Base-by-base conservation (phyloP, 108 stramenopile species). In the Fistulifera solaris region DNA sequence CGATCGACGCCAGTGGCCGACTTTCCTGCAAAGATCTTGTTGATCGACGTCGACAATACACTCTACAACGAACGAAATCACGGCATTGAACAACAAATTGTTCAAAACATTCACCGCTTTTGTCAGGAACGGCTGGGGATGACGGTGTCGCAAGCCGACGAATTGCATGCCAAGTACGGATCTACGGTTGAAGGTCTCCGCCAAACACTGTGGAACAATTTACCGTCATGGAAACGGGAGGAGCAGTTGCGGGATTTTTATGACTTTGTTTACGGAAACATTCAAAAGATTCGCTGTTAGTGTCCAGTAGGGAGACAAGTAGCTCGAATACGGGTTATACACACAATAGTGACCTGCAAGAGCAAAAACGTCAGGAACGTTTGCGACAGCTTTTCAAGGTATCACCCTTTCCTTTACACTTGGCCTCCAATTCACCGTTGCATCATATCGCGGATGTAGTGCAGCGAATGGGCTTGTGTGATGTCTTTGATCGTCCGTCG, bases 41-140 rank as follows among this genome's bases (percentile, higher is more conserved):
- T 76, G n/a, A 42, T 85, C 38, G 92, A 93, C 65, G 83, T 89
- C 21, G 92, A 93, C 72, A 89, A 89, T 41, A 85, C 81, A 2
- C 65, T 93, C 16, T 93, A 93, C 62, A 55, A 62, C 17, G 80
- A 89, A 62, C 0, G 14, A 19, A 38, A 52, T 63, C 63, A 48
- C 27, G 83, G 80, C 0, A 80, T 92, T 38, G 90, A 92, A 68
- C 46, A 56, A 11, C 86, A 92, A 70, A 88, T 92, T 46, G 58
- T 87, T 18, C 64, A 61, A 25, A 73, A 78, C 46, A 88, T 80
- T 18, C 80, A 88, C 56, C 40, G 54, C 11, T 83, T 68, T 56
- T 81, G 80, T 47, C 45, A 59, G 17, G 49, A 71, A 38, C 59
- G 69, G 35, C 80, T 81, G 55, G 66, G 72, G 38, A 56, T 87